Base-by-base conservation (phyloP, 1,284 basidiomycete genomes). In the Rhodotorula sp. region DNA sequence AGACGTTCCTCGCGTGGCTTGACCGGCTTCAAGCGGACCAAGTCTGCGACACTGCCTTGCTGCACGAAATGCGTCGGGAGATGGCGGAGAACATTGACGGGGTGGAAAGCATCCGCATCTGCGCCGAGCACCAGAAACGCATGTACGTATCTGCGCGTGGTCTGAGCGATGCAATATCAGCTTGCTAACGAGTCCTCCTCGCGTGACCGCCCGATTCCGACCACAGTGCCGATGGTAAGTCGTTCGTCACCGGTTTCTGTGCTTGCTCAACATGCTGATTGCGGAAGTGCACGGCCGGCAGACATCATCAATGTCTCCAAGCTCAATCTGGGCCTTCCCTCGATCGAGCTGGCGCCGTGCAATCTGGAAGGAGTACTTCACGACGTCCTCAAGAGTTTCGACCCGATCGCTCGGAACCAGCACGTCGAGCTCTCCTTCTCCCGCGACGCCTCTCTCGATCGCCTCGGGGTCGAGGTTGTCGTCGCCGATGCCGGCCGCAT, bases 41-140 rank as follows among this genome's bases (percentile, higher is more conserved):
- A 0, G 69, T 47, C n/a, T 54, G 66, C 7, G n/a, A 31, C 1
- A 57, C 58, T 0, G 55, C 31, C 2, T 26, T 78, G 18, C 62
- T 79, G 12, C 62, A 70, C 16, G 60, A 49, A 2, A 62, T 79
- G 0, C 60, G 62, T 38, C 48, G 63, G 23, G 78, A 79, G 66
- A 69, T 79, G 64, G 38, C 65, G 28, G 78, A 79, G 59, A 74
- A 79, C 55, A 60, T 74, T 18, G 78, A 79, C 48, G 76, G 77
- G 0, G 74, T 78, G 31, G 77, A 77, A 47, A 76, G 76, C 1
- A 79, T 79, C 31, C 60, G 77, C 19, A 55, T 79, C 3, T 79
- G 78, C 52, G 75, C 78, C 7, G 62, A 65, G 14, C 78, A 78
- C 62, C 78, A 79, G 16, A 64, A 68, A 19, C 72, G 74, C 10